phyloP scores from a whole-genome alignment of 805 yeast genomes.

The Kazachstania bromeliacearum region DNA sequence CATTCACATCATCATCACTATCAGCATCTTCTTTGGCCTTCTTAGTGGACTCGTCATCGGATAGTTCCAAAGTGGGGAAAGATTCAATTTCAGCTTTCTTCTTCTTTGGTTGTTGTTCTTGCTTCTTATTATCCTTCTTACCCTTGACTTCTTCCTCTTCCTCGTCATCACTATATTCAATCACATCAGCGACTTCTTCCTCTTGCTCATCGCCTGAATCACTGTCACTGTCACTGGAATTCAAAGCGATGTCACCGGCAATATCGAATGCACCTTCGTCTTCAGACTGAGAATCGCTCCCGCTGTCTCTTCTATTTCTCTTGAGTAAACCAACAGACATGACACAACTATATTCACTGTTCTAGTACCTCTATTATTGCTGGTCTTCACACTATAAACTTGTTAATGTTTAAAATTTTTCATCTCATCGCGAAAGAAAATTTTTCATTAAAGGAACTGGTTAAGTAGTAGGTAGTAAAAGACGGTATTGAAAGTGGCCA shows the following conservation, averaged over 20 bases:
- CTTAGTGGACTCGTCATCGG: slow-evolving; percentile 35
- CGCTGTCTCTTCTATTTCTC: slow-evolving; percentile 3
- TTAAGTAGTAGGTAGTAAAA: too few species aligned
- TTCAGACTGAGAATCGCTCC: slow-evolving; percentile 7
- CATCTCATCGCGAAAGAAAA: slow-evolving; percentile 13
- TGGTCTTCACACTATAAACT: too few species aligned
- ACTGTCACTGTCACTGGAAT: slow-evolving; percentile 31
- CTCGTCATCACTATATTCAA: slow-evolving; percentile 23
- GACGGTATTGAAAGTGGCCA: too few species aligned
- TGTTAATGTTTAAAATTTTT: too few species aligned
- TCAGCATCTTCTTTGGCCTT: slow-evolving; percentile 26
- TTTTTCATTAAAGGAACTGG: too few species aligned
- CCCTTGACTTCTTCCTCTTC: slow-evolving; percentile 41
- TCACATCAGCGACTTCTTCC: slow-evolving; percentile 23
- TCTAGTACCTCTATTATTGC: too few species aligned
- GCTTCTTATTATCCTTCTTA: slow-evolving; percentile 13
- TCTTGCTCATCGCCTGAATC: slow-evolving; percentile 24
- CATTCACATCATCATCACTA: slow-evolving; percentile 40
- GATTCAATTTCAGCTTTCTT: slow-evolving; percentile 7
- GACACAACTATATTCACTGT: too few species aligned
- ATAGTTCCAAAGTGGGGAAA: slow-evolving; percentile 45
- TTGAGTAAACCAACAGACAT: too few species aligned
- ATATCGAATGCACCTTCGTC: slow-evolving; percentile 40
- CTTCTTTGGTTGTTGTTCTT: slow-evolving; percentile 7
- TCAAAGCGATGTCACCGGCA: slow-evolving; percentile 48